Evolutionary conservation across 257 asterid species (phyloP).

Genomic region (Echium plantagineum): DNA sequence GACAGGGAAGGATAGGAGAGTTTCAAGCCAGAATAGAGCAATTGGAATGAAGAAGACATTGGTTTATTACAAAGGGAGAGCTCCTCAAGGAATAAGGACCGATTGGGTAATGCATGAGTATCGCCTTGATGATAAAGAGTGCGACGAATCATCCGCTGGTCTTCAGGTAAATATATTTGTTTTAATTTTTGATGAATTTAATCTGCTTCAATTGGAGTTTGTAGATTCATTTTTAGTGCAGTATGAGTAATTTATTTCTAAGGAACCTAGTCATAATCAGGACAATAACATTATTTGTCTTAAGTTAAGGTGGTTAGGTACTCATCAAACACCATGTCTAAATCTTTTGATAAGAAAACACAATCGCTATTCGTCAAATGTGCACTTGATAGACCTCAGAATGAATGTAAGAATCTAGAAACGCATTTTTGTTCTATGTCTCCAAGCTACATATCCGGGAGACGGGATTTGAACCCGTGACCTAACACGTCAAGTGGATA

Average conservation of each 20-base stretch:
- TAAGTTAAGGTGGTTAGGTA: not conserved
- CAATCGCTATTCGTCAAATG: too few species aligned
- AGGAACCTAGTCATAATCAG: not conserved
- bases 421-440: too few species aligned
- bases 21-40: constrained; percentile 53
- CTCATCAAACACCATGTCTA: not conserved
- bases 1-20: constrained; percentile 84
- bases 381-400: too few species aligned
- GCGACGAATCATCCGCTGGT: constrained; percentile 49
- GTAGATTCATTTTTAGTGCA: constrained; percentile 9
- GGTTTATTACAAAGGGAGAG: constrained; percentile 81
- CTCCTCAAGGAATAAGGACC: constrained; percentile 88
- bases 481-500: too few species aligned
- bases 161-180: too few species aligned
- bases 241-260: not conserved
- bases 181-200: too few species aligned
- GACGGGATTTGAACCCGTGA: too few species aligned
- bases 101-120: constrained; percentile 99
- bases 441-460: too few species aligned
- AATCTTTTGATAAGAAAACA: too few species aligned
- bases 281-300: too few species aligned
- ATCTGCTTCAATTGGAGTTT: not conserved
- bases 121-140: constrained; percentile 72
- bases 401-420: too few species aligned
- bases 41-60: constrained; percentile 93